Evolutionary conservation across 1,139 yeast genomes (phyloP), one percentile per base, ranked within the genome.

Genomic region (Pichia sp.): DNA sequence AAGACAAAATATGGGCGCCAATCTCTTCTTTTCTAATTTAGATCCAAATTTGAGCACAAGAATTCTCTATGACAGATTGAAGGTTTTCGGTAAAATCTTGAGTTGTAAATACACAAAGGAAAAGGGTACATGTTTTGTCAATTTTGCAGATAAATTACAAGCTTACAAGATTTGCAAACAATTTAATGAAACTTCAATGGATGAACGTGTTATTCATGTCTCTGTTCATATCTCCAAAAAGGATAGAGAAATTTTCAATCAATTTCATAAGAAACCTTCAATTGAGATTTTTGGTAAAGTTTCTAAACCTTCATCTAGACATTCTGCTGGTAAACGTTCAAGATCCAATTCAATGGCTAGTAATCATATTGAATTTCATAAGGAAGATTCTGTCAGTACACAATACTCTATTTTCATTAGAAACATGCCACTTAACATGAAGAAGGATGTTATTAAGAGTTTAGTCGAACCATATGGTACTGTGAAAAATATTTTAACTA

Each of bases 71-170:
- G 77, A 75, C 40, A 63, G 59, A 24, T 75, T 75, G 48, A 71
- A 66, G 47, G 39, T 47, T 3, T 67, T 60, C 54, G 79, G 79
- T 2, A 62, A 62, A 18, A 68, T 76, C 10, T 58, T 73, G 10
- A 75, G 80, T 6, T 74, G 79, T 48, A 75, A 74, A 50, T 58
- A 72, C 44, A 72, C 70, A 47, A 50, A 62, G 38, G 60, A 62
- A n/a, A 73, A 72, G 52, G 60, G 63, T 33, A 73, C 73, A 39
- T 79, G 77, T 0, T 76, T 75, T 54, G 69, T 75, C 15, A 71
- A 70, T 44, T 76, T 72, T 55, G 70, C 68, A 40, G 62, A 66
- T 38, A 69, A 67, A 44, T 53, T 60, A 6, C 63, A 61, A 39
- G 80, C 79, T 0, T 64, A 63, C 40, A 55, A 58, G 3, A 75